phyloP scores from a whole-genome alignment of 2,329 filamentous ascomycete species.

The Phyllachora maydis region DNA sequence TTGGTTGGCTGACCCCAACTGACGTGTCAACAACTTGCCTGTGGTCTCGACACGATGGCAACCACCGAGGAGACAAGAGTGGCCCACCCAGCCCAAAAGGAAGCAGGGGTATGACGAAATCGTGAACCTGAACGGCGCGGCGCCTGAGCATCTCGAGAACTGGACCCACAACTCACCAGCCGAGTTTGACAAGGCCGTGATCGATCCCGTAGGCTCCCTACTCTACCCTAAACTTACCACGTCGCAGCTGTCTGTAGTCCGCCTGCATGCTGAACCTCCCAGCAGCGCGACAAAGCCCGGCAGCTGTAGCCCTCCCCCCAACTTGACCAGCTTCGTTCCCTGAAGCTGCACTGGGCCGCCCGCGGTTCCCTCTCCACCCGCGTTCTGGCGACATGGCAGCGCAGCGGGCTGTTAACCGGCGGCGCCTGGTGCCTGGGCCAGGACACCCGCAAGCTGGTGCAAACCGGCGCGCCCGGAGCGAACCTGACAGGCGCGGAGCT shows the following conservation, averaged over 20 bases:
- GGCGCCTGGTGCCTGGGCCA: conserved; percentile 20
- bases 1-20: too few relatives aligned
- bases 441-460: conserved; percentile 18
- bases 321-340: conserved; percentile 20
- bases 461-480: conserved; percentile 11
- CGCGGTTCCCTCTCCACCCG: conserved; percentile 9
- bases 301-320: conserved; percentile 16
- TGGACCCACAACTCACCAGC: conserved; percentile 4
- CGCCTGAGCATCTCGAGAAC: conserved; percentile 3
- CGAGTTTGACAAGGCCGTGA: conserved; percentile 4
- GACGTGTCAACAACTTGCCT: too few relatives aligned
- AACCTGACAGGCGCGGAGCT: conserved; percentile 15
- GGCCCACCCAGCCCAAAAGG: too few relatives aligned
- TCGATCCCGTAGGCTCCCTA: conserved; percentile 2
- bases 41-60: too few relatives aligned
- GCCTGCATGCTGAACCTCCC: background rate
- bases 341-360: conserved; percentile 15
- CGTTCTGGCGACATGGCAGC: conserved; percentile 7
- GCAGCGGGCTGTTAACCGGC: conserved; percentile 15
- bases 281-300: conserved; percentile 7
- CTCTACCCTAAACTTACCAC: background rate
- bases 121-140: too few relatives aligned
- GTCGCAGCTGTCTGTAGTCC: background rate
- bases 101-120: too few relatives aligned
- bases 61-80: too few relatives aligned